phyloP scores from a whole-genome alignment of 2,329 filamentous ascomycete species.

The Hymenoscyphus linearis region DNA sequence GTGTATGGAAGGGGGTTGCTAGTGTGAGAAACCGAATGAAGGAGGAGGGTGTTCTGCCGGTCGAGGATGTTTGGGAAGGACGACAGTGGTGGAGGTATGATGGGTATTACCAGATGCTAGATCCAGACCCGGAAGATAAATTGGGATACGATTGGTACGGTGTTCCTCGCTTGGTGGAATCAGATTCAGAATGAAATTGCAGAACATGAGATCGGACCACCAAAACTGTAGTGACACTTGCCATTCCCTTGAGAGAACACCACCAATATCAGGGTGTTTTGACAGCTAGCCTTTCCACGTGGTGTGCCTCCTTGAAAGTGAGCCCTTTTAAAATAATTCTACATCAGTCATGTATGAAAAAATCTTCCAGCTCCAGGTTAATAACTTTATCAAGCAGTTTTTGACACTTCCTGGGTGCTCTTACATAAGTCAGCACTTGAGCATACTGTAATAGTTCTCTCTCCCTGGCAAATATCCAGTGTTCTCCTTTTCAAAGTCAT shows the following conservation, averaged over 20 bases:
- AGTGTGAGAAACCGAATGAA: slow-evolving; percentile 29
- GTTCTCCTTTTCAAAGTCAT: too few species aligned
- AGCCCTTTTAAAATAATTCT: too few species aligned
- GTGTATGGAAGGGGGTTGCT: neutral
- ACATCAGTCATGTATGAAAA: too few species aligned
- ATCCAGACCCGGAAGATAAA: slow-evolving; percentile 32
- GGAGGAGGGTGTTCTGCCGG: slow-evolving; percentile 29
- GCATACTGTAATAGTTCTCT: too few species aligned
- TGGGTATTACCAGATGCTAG: slow-evolving; percentile 33
- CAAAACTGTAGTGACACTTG: neutral
- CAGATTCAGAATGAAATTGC: neutral
- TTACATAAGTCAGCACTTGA: too few species aligned
- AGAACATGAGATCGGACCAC: neutral
- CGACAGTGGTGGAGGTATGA: slow-evolving; percentile 32
- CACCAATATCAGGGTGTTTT: too few species aligned
- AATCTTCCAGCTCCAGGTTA: too few species aligned
- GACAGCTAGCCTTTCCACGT: too few species aligned
- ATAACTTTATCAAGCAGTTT: too few species aligned
- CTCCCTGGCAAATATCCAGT: neutral
- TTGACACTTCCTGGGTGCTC: too few species aligned
- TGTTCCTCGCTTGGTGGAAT: slow-evolving; percentile 21
- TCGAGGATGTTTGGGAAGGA: slow-evolving; percentile 21
- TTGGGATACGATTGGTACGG: slow-evolving; percentile 32
- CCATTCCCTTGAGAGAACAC: too few species aligned
- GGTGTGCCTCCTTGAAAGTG: too few species aligned